Evolutionary conservation across 805 yeast species (phyloP).

Genomic region (Candida sanyiensis): DNA sequence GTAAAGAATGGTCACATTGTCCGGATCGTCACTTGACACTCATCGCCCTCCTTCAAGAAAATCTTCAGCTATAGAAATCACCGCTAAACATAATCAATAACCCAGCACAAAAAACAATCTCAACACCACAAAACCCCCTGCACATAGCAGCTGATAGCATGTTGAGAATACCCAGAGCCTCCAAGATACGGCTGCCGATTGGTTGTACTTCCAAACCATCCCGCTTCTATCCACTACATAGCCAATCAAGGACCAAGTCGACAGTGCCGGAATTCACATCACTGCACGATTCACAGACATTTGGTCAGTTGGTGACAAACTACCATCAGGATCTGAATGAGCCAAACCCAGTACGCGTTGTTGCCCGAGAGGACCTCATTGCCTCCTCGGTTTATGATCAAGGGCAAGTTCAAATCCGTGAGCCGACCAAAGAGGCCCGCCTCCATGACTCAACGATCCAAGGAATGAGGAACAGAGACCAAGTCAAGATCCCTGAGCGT

Average conservation of each 20-base stretch:
- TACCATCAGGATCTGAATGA: slow-evolving; percentile 30
- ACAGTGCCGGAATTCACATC: slow-evolving; percentile 26
- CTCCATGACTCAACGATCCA: slow-evolving; percentile 49
- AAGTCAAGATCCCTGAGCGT: slow-evolving; percentile 48
- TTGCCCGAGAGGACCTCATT: slow-evolving; percentile 29
- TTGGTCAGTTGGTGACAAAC: slow-evolving; percentile 39
- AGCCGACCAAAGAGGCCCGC: slow-evolving; percentile 37
- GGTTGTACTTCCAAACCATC: background rate
- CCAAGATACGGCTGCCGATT: background rate
- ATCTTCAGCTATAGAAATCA: slow-evolving; percentile 1
- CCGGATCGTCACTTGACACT: background rate
- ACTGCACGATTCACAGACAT: slow-evolving; percentile 34
- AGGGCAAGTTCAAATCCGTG: no score
- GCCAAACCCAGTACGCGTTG: slow-evolving; percentile 28
- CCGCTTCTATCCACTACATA: background rate
- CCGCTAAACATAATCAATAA: background rate
- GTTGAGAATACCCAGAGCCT: background rate
- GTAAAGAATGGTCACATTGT: no score
- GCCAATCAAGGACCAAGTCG: background rate
- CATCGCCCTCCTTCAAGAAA: background rate
- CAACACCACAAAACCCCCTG: background rate
- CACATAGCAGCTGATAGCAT: background rate
- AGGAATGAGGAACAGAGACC: slow-evolving; percentile 48
- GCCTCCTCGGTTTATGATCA: no score
- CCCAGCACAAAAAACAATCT: background rate